Evolutionary conservation across 179 eudicot genomes (phyloP).

Genomic region (Beta corolliflora): DNA sequence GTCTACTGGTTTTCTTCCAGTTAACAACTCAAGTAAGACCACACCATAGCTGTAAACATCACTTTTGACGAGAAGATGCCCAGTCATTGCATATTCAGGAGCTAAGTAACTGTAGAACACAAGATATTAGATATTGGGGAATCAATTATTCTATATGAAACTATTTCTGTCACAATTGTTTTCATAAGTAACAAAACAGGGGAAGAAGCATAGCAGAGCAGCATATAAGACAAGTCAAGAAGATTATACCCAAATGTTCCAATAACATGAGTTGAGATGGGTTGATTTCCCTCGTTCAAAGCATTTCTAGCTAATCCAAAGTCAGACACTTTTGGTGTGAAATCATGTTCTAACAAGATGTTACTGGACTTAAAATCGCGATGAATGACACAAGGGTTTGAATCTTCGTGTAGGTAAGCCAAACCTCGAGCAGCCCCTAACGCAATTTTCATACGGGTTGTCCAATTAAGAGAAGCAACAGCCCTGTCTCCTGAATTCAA

Average conservation of each 20-base stretch:
- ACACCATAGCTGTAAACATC: slow-evolving; percentile 99
- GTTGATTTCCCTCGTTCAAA: slow-evolving; percentile 63
- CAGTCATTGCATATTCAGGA: slow-evolving; percentile 99
- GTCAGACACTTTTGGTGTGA: slow-evolving; percentile 95
- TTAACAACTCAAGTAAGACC: slow-evolving; percentile 91
- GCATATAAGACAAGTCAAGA: background rate
- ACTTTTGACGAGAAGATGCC: slow-evolving; percentile 96
- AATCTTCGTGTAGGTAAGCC: slow-evolving; percentile 97
- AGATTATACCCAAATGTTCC: slow-evolving; percentile 92
- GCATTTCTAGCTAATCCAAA: slow-evolving; percentile 93
- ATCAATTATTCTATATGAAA: background rate
- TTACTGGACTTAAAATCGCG: slow-evolving; percentile 98
- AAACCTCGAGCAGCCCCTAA: slow-evolving; percentile 93
- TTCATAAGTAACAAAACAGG: background rate
- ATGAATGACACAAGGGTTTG: slow-evolving; percentile 95
- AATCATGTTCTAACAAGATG: slow-evolving; percentile 87
- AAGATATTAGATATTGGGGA: background rate
- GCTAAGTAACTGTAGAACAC: slow-evolving; percentile 72
- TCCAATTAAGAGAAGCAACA: slow-evolving; percentile 77
- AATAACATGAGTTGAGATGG: slow-evolving; percentile 89
- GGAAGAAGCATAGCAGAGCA: slow-evolving; percentile 4
- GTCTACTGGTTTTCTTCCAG: slow-evolving; percentile 94
- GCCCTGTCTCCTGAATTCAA: slow-evolving; percentile 65
- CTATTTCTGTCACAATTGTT: background rate
- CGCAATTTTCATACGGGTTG: slow-evolving; percentile 82